These are phyloP conservation scores for Mycena filopes DNA, from an alignment of 768 basidiomycete genomes.

Conservation along the genomic window DNA sequence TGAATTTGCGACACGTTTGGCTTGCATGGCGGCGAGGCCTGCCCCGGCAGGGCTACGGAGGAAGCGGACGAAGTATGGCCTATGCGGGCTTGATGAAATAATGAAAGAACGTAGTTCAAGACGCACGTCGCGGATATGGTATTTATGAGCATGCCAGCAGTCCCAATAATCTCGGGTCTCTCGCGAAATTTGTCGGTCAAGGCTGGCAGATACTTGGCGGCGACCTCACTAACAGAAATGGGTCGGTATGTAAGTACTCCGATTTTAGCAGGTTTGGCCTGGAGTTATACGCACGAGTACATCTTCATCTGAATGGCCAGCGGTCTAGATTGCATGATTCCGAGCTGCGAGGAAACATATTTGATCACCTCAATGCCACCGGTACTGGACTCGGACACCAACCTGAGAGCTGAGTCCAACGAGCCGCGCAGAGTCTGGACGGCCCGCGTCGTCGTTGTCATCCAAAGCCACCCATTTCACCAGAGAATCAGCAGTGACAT, in stretches of 20 bases:
- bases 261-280: background rate
- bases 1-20: conserved; percentile 45
- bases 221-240: conserved; percentile 41
- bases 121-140: conserved; percentile 48
- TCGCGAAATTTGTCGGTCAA: conserved; percentile 44
- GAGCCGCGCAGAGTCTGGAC: conserved; percentile 11
- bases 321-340: conserved; percentile 18
- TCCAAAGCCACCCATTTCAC: conserved; percentile 18
- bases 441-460: background rate
- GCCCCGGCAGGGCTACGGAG: conserved; percentile 42
- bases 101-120: background rate
- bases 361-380: too few species aligned
- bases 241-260: background rate
- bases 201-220: conserved; percentile 51
- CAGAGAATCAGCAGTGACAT: conserved; percentile 31
- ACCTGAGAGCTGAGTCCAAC: conserved; percentile 17
- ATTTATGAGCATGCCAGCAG: conserved; percentile 45
- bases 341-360: conserved; percentile 16
- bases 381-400: too few species aligned
- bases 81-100: conserved; percentile 23
- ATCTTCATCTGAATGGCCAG: conserved; percentile 15
- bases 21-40: conserved; percentile 49
- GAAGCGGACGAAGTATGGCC: conserved; percentile 56
- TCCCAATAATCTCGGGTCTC: conserved; percentile 36
- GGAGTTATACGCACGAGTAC: conserved; percentile 21